These are phyloP conservation scores for Fusarium sp. DNA, from an alignment of 2,329 filamentous ascomycete species.

Conservation along the genomic window DNA sequence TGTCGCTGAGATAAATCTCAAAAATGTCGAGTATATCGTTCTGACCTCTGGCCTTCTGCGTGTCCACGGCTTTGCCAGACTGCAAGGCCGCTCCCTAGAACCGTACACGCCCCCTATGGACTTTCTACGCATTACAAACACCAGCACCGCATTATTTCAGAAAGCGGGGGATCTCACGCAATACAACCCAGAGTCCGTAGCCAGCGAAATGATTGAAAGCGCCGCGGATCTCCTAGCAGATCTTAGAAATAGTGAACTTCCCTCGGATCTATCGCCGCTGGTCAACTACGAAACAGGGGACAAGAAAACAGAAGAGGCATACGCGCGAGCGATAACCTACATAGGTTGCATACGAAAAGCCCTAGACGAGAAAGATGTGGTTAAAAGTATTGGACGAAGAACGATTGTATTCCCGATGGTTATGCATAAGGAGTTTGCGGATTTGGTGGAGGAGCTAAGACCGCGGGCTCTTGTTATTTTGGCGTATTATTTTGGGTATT, in stretches of 20 bases:
- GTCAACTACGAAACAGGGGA: background rate
- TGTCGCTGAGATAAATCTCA: background rate
- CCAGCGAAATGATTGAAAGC: constrained; percentile 2
- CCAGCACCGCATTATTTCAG: background rate
- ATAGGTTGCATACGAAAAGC: background rate
- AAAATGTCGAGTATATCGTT: background rate
- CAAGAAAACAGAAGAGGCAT: background rate
- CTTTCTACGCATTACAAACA: constrained; percentile 2
- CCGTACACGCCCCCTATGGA: constrained; percentile 1
- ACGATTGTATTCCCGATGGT: constrained; percentile 1
- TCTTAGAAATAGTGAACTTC: background rate
- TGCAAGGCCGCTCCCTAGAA: background rate
- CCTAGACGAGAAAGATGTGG: background rate
- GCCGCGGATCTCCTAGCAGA: background rate
- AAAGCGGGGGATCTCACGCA: background rate
- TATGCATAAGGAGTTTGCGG: background rate
- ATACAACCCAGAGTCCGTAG: constrained; percentile 1
- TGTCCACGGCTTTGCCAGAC: background rate
- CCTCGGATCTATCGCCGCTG: background rate
- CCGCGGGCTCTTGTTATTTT: constrained; percentile 9
- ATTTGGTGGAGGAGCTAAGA: constrained; percentile 7
- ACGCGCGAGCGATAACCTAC: background rate
- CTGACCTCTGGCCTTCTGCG: constrained; percentile 8
- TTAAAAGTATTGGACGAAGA: background rate
- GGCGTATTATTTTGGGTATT: constrained; percentile 4